Percentiles rank a stretch among this genome's conserved stretches.
These are phyloP conservation scores for Kwoniella pini DNA, from an alignment of 768 basidiomycete species.

Conservation along the genomic window DNA sequence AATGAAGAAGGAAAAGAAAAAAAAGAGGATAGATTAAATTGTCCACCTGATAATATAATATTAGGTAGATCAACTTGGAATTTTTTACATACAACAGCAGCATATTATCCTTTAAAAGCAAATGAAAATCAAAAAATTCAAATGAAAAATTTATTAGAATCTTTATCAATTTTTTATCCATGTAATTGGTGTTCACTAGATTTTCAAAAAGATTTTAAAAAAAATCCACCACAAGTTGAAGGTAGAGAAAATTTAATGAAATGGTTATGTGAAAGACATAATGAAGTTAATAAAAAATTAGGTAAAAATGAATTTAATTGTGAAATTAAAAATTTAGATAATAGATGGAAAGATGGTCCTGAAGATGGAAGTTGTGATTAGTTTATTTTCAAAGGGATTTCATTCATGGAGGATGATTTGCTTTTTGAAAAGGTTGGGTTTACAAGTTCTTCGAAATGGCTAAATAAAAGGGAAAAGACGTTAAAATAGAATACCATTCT, in stretches of 20 bases:
- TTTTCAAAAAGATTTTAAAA: conserved; percentile 69
- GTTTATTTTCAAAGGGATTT: too few species aligned
- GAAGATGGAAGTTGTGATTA: conserved; percentile 84
- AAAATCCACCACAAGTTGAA: conserved; percentile 74
- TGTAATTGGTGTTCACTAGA: conserved; percentile 82
- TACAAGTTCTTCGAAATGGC: too few species aligned
- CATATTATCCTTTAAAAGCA: conserved; percentile 88
- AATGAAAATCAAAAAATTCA: conserved; percentile 72
- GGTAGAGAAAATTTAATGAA: conserved; percentile 67
- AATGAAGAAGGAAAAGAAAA: background rate
- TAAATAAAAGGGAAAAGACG: too few species aligned
- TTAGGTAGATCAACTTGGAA: conserved; percentile 95
- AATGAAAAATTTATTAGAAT: conserved; percentile 76
- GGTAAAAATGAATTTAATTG: conserved; percentile 86
- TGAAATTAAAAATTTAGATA: conserved; percentile 63
- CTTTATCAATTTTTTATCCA: conserved; percentile 82
- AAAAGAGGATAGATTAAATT: conserved; percentile 61
- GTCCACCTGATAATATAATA: conserved; percentile 85
- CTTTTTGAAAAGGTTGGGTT: too few species aligned
- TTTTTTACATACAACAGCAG: conserved; percentile 91
- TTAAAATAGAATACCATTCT: too few species aligned
- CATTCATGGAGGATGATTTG: too few species aligned
- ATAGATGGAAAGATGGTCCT: conserved; percentile 91
- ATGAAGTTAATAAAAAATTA: conserved; percentile 82
- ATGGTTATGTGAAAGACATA: conserved; percentile 92